Percentiles rank a stretch among this genome's conserved stretches.
Evolutionary conservation across 768 basidiomycete genomes (phyloP).

Genomic region (Phallus indusiatus): DNA sequence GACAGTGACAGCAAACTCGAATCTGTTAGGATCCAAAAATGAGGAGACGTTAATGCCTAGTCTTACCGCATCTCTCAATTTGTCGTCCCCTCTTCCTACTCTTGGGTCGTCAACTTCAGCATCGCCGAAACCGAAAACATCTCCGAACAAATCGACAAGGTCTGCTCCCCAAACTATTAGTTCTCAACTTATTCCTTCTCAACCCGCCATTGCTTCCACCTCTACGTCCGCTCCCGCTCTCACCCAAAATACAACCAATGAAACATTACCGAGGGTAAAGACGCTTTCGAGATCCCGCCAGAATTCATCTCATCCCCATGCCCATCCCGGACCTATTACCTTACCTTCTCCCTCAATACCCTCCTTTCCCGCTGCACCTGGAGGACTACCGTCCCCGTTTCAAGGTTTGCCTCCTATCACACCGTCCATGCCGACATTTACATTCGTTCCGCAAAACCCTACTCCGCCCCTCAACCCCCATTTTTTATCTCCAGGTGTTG

Average conservation of each 20-base stretch:
- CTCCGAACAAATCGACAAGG: neutral
- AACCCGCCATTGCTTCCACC: neutral
- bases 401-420: conserved; percentile 86
- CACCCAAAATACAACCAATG: neutral
- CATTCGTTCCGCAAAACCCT: conserved; percentile 54
- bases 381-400: conserved; percentile 36
- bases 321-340: conserved; percentile 63
- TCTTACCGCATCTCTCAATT: neutral
- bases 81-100: neutral
- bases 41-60: neutral
- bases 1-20: neutral
- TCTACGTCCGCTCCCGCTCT: neutral
- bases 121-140: neutral
- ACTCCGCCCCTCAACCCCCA: conserved; percentile 30
- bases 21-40: neutral
- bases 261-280: conserved; percentile 12
- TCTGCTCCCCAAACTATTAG: neutral
- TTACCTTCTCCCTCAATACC: conserved; percentile 46
- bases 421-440: conserved; percentile 96
- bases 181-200: neutral
- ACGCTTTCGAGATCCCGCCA: conserved; percentile 16
- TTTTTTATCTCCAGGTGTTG: conserved; percentile 26
- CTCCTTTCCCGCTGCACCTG: conserved; percentile 6
- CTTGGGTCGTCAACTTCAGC: neutral
- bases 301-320: conserved; percentile 23